Conservation (phyloP, 345 rosid species). For the Hypericum androsaemum region DNA sequence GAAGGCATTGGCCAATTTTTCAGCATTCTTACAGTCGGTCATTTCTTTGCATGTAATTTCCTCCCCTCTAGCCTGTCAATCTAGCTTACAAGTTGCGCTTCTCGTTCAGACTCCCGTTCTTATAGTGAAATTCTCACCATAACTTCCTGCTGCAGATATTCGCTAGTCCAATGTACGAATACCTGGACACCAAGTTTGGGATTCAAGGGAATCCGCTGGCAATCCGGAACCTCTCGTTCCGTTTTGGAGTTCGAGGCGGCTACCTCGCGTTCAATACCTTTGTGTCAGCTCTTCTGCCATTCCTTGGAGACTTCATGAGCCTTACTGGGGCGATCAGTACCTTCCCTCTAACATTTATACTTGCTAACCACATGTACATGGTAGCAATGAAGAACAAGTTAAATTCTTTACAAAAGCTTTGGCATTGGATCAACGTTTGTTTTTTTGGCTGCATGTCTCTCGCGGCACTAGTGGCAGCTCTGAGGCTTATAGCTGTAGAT, state of each 20-base stretch:
- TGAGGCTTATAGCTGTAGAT: conserved; percentile 64
- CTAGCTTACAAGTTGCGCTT: neutral
- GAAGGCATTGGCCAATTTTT: conserved; percentile 60
- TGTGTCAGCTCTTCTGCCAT: conserved; percentile 73
- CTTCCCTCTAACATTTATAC: conserved; percentile 84
- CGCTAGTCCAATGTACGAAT: conserved; percentile 90
- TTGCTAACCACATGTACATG: conserved; percentile 87
- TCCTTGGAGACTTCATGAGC: conserved; percentile 86
- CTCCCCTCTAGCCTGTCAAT: neutral
- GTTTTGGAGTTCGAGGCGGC: conserved; percentile 62
- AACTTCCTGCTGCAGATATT: conserved; percentile 42
- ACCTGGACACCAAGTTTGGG: conserved; percentile 72
- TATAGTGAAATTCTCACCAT: neutral
- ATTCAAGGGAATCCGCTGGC: conserved; percentile 57
- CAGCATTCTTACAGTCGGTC: conserved; percentile 78
- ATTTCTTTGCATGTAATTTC: conserved; percentile 69
- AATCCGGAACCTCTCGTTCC: conserved; percentile 42
- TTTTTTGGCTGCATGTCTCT: conserved; percentile 54
- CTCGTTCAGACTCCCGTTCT: neutral
- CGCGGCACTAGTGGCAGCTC: conserved; percentile 63
- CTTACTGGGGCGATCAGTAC: conserved; percentile 84
- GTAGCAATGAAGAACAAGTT: conserved; percentile 47
- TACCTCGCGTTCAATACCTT: conserved; percentile 61
- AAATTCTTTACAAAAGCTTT: conserved; percentile 34
- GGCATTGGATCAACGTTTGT: conserved; percentile 82